Evolutionary conservation across 176 grass and related monocot genomes (phyloP).

Genomic region (Stipa capillata): DNA sequence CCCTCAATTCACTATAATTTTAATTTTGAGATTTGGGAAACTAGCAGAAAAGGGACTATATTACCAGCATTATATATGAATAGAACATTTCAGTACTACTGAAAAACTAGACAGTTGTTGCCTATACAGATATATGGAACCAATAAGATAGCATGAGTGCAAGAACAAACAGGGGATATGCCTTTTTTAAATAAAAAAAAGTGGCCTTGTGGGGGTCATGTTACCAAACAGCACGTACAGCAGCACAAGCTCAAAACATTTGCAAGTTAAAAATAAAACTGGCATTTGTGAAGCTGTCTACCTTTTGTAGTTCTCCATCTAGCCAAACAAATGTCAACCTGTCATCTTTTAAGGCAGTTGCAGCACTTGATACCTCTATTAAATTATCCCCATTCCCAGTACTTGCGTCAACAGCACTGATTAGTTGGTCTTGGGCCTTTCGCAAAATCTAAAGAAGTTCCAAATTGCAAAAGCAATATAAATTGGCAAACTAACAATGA

Average conservation of each 20-base stretch:
- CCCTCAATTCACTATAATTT: no score
- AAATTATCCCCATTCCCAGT: slow-evolving; percentile 32
- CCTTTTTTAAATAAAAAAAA: not conserved
- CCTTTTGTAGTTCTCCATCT: slow-evolving; percentile 90
- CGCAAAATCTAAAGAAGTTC: slow-evolving; percentile 51
- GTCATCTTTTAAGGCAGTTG: slow-evolving; percentile 59
- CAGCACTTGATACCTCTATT: slow-evolving; percentile 44
- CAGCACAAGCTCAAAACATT: slow-evolving; percentile 15
- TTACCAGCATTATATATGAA: not conserved
- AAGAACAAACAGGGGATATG: not conserved
- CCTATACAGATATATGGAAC: not conserved
- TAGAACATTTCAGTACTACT: not conserved
- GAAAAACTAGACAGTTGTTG: not conserved
- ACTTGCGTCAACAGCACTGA: slow-evolving; percentile 28
- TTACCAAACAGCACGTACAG: not conserved
- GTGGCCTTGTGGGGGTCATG: not conserved
- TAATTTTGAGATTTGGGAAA: not conserved
- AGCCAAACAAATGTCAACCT: slow-evolving; percentile 92
- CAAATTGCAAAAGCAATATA: slow-evolving; percentile 40
- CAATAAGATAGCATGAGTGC: not conserved
- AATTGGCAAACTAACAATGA: slow-evolving; percentile 15
- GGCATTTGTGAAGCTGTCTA: slow-evolving; percentile 23
- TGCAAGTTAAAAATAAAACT: not conserved
- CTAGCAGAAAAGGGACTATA: not conserved
- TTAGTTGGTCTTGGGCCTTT: slow-evolving; percentile 52